These are phyloP conservation scores for Candida pseudoviswanathii DNA, from an alignment of 1,139 yeast genomes.

Conservation along the genomic window DNA sequence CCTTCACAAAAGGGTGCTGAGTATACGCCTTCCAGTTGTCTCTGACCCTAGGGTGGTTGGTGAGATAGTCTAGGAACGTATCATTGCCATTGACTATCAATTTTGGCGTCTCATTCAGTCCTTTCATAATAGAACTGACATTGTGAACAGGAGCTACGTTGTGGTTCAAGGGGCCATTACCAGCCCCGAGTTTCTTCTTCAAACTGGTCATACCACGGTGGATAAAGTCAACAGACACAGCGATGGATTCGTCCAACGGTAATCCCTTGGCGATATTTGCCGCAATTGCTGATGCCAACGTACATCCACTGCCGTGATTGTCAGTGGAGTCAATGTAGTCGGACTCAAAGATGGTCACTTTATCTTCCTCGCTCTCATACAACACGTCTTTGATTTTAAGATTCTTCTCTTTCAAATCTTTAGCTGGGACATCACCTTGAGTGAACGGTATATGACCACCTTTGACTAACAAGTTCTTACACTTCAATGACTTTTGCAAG, in stretches of 20 bases:
- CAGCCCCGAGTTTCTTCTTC: constrained; percentile 49
- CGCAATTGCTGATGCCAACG: constrained; percentile 80
- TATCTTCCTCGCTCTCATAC: constrained; percentile 45
- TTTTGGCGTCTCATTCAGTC: constrained; percentile 4
- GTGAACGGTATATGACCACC: constrained; percentile 79
- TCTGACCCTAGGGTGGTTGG: constrained; percentile 55
- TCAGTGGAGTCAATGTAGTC: constrained; percentile 49
- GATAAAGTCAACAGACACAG: constrained; percentile 62
- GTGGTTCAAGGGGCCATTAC: constrained; percentile 78
- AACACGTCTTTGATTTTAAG: constrained; percentile 59
- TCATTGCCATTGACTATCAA: constrained; percentile 7
- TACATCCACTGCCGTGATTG: constrained; percentile 93
- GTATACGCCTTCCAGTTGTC: constrained; percentile 61
- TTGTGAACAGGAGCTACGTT: constrained; percentile 23
- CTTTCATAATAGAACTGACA: constrained; percentile 13
- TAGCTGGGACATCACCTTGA: constrained; percentile 18
- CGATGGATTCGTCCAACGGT: constrained; percentile 50
- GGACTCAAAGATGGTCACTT: constrained; percentile 51
- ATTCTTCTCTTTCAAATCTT: constrained; percentile 17
- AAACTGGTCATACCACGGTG: constrained; percentile 59
- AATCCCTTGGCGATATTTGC: constrained; percentile 66
- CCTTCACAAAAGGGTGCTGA: constrained; percentile 61
- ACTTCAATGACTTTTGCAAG: constrained; percentile 44
- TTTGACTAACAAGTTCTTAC: constrained; percentile 65
- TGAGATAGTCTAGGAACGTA: constrained; percentile 46